These are phyloP conservation scores for Dendrostoma leiphaemia DNA, from an alignment of 2,329 filamentous ascomycete genomes.

Conservation along the genomic window DNA sequence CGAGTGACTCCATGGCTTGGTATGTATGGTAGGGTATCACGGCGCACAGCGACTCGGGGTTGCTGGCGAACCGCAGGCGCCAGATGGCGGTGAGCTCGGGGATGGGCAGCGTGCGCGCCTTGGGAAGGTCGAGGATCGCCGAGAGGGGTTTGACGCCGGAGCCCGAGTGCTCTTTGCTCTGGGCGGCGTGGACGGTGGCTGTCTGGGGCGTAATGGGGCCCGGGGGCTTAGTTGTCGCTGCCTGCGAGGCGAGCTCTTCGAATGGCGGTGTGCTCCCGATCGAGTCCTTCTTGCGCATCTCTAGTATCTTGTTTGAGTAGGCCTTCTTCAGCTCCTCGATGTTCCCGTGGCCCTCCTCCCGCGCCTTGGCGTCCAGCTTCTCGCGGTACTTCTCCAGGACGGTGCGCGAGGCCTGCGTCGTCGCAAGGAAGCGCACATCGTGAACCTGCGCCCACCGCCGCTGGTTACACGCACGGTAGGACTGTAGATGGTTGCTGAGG, in stretches of 20 bases:
- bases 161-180: slow-evolving; percentile 25
- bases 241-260: not conserved
- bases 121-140: slow-evolving; percentile 71
- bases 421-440: slow-evolving; percentile 85
- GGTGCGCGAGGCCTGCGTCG: slow-evolving; percentile 65
- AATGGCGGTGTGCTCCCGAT: slow-evolving; percentile 29
- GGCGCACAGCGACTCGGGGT: slow-evolving; percentile 77
- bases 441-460: slow-evolving; percentile 89
- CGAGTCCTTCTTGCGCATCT: slow-evolving; percentile 65
- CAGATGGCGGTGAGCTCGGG: slow-evolving; percentile 87
- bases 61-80: slow-evolving; percentile 79
- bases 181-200: slow-evolving; percentile 26
- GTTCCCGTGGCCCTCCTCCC: slow-evolving; percentile 65
- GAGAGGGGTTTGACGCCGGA: slow-evolving; percentile 43
- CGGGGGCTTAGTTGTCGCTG: slow-evolving; percentile 23
- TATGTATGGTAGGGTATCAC: slow-evolving; percentile 75
- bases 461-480: slow-evolving; percentile 49
- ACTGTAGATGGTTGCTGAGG: slow-evolving; percentile 30
- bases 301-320: slow-evolving; percentile 80
- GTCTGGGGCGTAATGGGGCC: slow-evolving; percentile 26
- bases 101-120: slow-evolving; percentile 67
- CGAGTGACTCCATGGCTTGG: slow-evolving; percentile 66
- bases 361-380: slow-evolving; percentile 77
- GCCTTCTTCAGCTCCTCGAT: slow-evolving; percentile 76
- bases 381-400: slow-evolving; percentile 82